Evolutionary conservation across 2,329 filamentous ascomycete species (phyloP), one percentile per base, ranked within the genome.

Genomic region (Exophiala oligosperma): DNA sequence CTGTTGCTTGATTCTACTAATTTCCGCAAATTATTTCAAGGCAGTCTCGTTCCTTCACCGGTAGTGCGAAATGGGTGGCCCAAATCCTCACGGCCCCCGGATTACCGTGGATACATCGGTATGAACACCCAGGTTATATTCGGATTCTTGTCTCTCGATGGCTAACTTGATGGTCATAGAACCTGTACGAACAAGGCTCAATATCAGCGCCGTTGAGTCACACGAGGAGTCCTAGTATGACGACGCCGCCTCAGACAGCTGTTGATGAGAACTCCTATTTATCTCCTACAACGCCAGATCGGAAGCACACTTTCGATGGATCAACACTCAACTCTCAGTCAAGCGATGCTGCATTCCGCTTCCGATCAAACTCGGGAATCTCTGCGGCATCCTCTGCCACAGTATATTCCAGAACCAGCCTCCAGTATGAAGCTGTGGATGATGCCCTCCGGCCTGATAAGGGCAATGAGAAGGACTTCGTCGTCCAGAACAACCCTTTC

Each of bases 401-500:
- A 14, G 17, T 60, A 11, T 55, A 63, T 48, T 63, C 63, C 14
- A 65, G 61, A 57, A 57, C 60, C 28, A 65, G 63, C 51, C 56
- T 65, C 24, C 60, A 65, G 23, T 63, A 49, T 46, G 63, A 65
- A 32, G 65, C 72, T 7, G 46, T 74, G 7, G 62, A 64, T 21
- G 60, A 63, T 23, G 61, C 57, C 55, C 56, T 96, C 61, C 84
- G 81, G 50, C 89, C 91, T 0, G 91, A 95, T 69, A 81, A 84
- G 38, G 89, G 90, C 5, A 89, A 86, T 52, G 89, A 92, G 70
- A 79, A 76, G 17, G 90, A 93, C 62, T 96, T 95, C 67, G 67
- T 84, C 12, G 86, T 93, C 9, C 81, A 87, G 4, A 80, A 91
- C 71, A 96, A 94, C 71, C 88, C 88, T 0, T 96, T 96, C 69